Evolutionary conservation across 169 alveolate genomes (phyloP), one percentile per base, ranked within the genome.

Genomic region (Haemoproteus tartakovskyi): DNA sequence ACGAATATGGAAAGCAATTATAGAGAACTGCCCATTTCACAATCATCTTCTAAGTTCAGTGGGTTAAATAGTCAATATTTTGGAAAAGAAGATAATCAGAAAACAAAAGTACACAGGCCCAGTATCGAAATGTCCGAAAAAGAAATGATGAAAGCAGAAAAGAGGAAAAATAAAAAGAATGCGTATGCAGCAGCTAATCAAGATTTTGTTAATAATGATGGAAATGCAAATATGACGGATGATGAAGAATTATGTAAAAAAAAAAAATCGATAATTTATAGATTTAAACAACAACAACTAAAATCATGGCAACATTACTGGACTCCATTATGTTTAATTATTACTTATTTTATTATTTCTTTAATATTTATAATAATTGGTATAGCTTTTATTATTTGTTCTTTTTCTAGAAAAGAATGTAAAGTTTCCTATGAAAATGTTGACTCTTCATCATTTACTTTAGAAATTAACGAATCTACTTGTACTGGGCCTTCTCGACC

Each of bases 401-500:
- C 80, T 48, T 12, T 70, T 4, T 46, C 61, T 2, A 67, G 78
- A 41, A 70, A 62, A 36, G 79, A 62, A 29, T 85, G 90, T 24
- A 83, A 67, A 38, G 38, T 85, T 3, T 64, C 85, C 0, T 85
- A 85, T 41, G 57, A 45, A 1, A 27, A 60, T 12, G 18, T 9
- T 16, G 12, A 30, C 0, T 22, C n/a, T 8, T 14, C 12, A 3
- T 3, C 56, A 1, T 43, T 59, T 9, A 21, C 51, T 14, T 0
- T 85, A 26, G 80, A 62, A 37, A 33, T 85, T 29, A 61, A 38
- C 14, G 79, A 63, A 18, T 9, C 29, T 30, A 14, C 11, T n/a
- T 85, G 90, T 63, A 47, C 60, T 3, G 64, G 82, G 0, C 80
- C 85, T 0, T 30, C n/a, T 8, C 40, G 79, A 16, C 87, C 87